Percentiles rank a stretch among this genome's conserved stretches.
These are phyloP conservation scores for Didymella lethalis DNA, from an alignment of 2,329 filamentous ascomycete species.

Conservation along the genomic window DNA sequence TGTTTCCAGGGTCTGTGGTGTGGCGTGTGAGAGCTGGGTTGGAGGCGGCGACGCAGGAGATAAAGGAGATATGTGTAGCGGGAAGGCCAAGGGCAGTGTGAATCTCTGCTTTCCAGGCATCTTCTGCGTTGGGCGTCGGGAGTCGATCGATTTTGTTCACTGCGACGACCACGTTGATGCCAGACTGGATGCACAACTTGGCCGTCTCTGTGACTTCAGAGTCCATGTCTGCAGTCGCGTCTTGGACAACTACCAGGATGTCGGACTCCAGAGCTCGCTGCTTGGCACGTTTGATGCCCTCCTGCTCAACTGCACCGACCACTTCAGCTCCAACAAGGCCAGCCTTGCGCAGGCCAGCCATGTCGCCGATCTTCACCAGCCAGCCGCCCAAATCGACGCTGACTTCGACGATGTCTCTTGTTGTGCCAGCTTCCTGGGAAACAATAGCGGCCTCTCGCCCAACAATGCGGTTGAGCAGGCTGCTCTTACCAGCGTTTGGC, in stretches of 20 bases:
- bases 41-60: slow-evolving; percentile 74
- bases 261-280: slow-evolving; percentile 83
- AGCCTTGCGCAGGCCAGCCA: slow-evolving; percentile 78
- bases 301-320: slow-evolving; percentile 81
- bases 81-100: slow-evolving; percentile 33
- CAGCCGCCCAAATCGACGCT: slow-evolving; percentile 88
- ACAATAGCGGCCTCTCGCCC: slow-evolving; percentile 96
- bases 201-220: slow-evolving; percentile 64
- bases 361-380: slow-evolving; percentile 93
- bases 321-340: slow-evolving; percentile 37
- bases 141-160: slow-evolving; percentile 69
- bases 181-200: slow-evolving; percentile 57
- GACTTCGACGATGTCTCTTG: slow-evolving; percentile 91
- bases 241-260: slow-evolving; percentile 76
- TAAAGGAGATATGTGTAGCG: slow-evolving; percentile 62
- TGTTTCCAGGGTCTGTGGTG: slow-evolving; percentile 65
- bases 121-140: slow-evolving; percentile 4
- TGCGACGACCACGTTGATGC: slow-evolving; percentile 64
- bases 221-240: slow-evolving; percentile 74
- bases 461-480: slow-evolving; percentile 86
- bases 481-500: slow-evolving; percentile 95
- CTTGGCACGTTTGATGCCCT: slow-evolving; percentile 88
- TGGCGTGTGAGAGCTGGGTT: background rate
- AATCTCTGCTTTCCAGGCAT: slow-evolving; percentile 35
- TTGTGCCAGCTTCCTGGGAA: slow-evolving; percentile 90